Evolutionary conservation across 129 eudicot genomes (phyloP), one percentile per base, ranked within the genome.

Genomic region (Helianthus tuberosus): DNA sequence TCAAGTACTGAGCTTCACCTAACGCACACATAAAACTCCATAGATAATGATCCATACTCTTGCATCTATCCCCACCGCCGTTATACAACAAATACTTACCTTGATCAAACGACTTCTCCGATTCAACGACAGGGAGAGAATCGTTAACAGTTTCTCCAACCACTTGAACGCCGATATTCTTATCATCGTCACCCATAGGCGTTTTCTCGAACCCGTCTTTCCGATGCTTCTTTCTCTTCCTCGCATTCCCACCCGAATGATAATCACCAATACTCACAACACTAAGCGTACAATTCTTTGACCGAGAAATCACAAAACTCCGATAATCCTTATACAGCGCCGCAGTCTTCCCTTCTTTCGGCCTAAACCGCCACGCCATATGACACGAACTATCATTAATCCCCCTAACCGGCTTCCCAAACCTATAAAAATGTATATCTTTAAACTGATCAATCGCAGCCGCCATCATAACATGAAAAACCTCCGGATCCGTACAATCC

Each of bases 301-400:
- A 81, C 79, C 90, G 86, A 39, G 78, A 47, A 25, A 93, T 60
- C 75, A 79, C 86, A 81, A 93, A 90, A 25, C 85, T 83, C 35
- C 98, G 76, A 49, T 93, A 93, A 68, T 93, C 98, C 90, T 90
- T 90, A 43, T 93, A 86, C 50, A 93, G 81, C 0, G 91, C 69
- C 4, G 91, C 89, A 14, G 85, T 69, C 75, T 93, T 86, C 53
- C 96, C 96, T 75, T 90, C 96, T 17, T 84, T 93, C 5, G 98
- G 98, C 83, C 96, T 82, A 78, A 86, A 93, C 76, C 96, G 60
- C 98, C 98, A 93, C 6, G 98, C 98, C 98, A 93, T 93, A 71
- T 93, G 96, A 80, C 98, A 90, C 5, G 90, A 82, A 69, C 66
- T 80, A 75, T 75, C 91, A 12, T 86, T 85, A 9, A 65, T 50